Evolutionary conservation across 371 early-diverging fungal genomes (phyloP), one percentile per base, ranked within the genome.

Genomic region (Batkoa obscura): DNA sequence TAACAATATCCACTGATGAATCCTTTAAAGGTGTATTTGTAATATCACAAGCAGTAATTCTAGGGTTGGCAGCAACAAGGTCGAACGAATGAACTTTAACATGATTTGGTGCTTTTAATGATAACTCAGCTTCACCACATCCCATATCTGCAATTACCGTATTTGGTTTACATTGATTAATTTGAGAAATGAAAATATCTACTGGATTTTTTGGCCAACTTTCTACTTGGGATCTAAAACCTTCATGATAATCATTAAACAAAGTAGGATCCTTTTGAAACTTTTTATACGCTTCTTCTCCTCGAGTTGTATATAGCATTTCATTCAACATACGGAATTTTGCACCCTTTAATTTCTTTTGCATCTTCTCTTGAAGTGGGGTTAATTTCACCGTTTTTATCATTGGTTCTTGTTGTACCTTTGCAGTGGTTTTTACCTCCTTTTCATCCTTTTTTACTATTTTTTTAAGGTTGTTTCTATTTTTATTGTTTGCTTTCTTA

Each of bases 161-260:
- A n/a, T n/a, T n/a, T n/a, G n/a, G n/a, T n/a, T n/a, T n/a, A n/a
- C n/a, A n/a, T n/a, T n/a, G n/a, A n/a, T n/a, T n/a, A n/a, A n/a
- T n/a, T n/a, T n/a, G n/a, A n/a, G n/a, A n/a, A n/a, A n/a, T n/a
- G n/a, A n/a, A n/a, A 1, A 83, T 65, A 66, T 95, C 90, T 0
- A 97, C 82, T 0, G 99, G 99, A 66, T 99, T 96, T 33, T 69
- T 74, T 0, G 99, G 99, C 99, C 99, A 99, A 38, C 76, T 73
- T 58, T 83, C 79, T 5, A 90, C 91, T 69, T 98, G 99, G 12
- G 82, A 72, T 2, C 88, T 76, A 77, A 98, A 99, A 1, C 97
- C 98, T 64, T 81, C 79, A 64, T 98, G 98, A 64, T 99, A 99
- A 74, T 84, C 57, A 90, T 86, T 84, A 71, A 96, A 96, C 35